These are phyloP conservation scores for Barnettozyma wickerhamii DNA, from an alignment of 805 yeast species.

Conservation along the genomic window DNA sequence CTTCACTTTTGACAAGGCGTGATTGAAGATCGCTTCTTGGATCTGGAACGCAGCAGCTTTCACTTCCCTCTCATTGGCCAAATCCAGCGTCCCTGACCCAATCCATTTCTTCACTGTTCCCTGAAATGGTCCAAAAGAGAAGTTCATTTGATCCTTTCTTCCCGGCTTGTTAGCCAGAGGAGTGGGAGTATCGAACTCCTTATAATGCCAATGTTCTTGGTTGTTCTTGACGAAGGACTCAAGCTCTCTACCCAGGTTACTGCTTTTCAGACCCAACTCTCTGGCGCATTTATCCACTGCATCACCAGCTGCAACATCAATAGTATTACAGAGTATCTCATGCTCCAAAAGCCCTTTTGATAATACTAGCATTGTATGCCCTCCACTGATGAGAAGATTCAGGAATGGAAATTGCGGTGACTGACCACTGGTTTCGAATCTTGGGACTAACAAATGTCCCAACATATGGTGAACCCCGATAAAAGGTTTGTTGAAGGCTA, in stretches of 20 bases:
- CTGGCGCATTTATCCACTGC: conserved; percentile 91
- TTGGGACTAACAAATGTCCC: conserved; percentile 76
- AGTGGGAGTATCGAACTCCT: conserved; percentile 34
- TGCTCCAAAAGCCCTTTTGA: conserved; percentile 61
- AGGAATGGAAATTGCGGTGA: conserved; percentile 61
- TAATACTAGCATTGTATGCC: conserved; percentile 85
- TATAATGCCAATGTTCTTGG: conserved; percentile 27
- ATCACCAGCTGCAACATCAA: conserved; percentile 92
- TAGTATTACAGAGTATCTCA: conserved; percentile 65
- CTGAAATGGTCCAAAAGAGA: conserved; percentile 77
- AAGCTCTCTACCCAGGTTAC: conserved; percentile 81
- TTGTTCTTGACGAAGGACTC: conserved; percentile 48
- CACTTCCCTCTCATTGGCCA: conserved; percentile 20
- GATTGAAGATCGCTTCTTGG: conserved; percentile 68
- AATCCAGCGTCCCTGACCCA: conserved; percentile 21
- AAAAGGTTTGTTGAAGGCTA: conserved; percentile 73
- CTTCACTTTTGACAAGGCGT: conserved; percentile 60
- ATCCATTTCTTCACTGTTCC: conserved; percentile 45
- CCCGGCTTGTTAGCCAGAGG: conserved; percentile 51
- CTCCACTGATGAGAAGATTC: conserved; percentile 84
- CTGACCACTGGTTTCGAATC: conserved; percentile 41
- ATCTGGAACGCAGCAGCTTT: conserved; percentile 51
- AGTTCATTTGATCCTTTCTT: conserved; percentile 42
- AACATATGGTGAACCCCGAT: conserved; percentile 96
- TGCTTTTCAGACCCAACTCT: conserved; percentile 72